Percentiles rank a stretch among this genome's conserved stretches.
These are phyloP conservation scores for Oryza rufipogon DNA, from an alignment of 176 grass and related monocot genomes.

Conservation along the genomic window DNA sequence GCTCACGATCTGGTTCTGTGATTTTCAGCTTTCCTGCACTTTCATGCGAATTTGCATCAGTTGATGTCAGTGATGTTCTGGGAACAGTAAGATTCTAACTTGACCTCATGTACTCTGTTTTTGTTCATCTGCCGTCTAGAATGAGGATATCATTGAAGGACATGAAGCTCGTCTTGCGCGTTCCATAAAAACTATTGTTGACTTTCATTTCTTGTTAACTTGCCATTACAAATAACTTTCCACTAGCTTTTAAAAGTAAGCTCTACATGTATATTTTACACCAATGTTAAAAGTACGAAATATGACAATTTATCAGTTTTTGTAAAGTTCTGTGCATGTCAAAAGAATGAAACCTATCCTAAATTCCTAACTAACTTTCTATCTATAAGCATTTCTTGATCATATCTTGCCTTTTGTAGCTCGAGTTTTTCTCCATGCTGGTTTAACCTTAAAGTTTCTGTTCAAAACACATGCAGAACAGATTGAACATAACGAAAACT, in stretches of 20 bases:
- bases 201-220: background rate
- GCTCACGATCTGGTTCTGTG: conserved; percentile 27
- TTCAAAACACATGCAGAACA: conserved; percentile 79
- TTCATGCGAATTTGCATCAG: conserved; percentile 97
- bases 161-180: background rate
- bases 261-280: background rate
- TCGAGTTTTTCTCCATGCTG: background rate
- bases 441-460: conserved; percentile 40
- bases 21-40: conserved; percentile 93
- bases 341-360: conserved; percentile 1
- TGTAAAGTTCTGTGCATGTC: background rate
- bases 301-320: background rate
- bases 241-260: conserved; percentile 8
- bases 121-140: conserved; percentile 15
- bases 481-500: conserved; percentile 98
- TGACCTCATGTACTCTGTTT: conserved; percentile 16
- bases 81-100: conserved; percentile 88
- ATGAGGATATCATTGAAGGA: conserved; percentile 8
- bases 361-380: conserved; percentile 24
- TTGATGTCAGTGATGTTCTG: conserved; percentile 94
- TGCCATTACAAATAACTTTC: conserved; percentile 2
- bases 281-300: background rate
- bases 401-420: conserved; percentile 16
- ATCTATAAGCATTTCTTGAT: conserved; percentile 1
- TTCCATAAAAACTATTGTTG: background rate